Base-by-base conservation (phyloP, 768 basidiomycete genomes). In the Rickenella mellea region DNA sequence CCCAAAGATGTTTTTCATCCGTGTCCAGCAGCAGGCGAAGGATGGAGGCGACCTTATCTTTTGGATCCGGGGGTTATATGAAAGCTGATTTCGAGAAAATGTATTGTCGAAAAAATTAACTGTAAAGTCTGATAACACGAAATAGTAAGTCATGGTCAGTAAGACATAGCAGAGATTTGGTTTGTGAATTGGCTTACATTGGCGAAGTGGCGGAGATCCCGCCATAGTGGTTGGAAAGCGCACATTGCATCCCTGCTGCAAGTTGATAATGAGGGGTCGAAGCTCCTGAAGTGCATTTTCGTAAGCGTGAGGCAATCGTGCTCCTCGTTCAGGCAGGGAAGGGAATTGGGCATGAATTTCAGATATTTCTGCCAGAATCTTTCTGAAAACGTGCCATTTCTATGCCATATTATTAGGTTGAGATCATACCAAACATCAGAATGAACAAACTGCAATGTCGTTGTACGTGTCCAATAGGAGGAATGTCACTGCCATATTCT, bases 111-210 rank as follows among this genome's bases (percentile, higher is more conserved):
- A n/a, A n/a, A n/a, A 41, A 5, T 8, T 26, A 7, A 41, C 27
- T 14, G 28, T 29, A 20, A 41, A 41, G 27, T 28, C 39, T 40
- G n/a, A n/a, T n/a, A n/a, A n/a, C n/a, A n/a, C n/a, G n/a, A n/a
- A n/a, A n/a, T n/a, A n/a, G n/a, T n/a, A n/a, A n/a, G n/a, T n/a
- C n/a, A n/a, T n/a, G n/a, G n/a, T n/a, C n/a, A n/a, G n/a, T n/a
- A n/a, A n/a, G n/a, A n/a, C n/a, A n/a, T n/a, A n/a, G n/a, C 11
- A 17, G 19, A 21, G 6, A 40, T 15, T 22, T 28, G 27, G 24
- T 7, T 24, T 40, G 6, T n/a, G 27, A 12, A n/a, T n/a, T n/a
- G n/a, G 28, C 40, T 36, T 29, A 41, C 40, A 12, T 15, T 5
- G 5, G 8, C 40, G 40, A 19, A 41, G 27, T 15, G 40, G 40